These are phyloP conservation scores for Arthroderma sp. DNA, from an alignment of 2,329 filamentous ascomycete genomes.

Conservation along the genomic window DNA sequence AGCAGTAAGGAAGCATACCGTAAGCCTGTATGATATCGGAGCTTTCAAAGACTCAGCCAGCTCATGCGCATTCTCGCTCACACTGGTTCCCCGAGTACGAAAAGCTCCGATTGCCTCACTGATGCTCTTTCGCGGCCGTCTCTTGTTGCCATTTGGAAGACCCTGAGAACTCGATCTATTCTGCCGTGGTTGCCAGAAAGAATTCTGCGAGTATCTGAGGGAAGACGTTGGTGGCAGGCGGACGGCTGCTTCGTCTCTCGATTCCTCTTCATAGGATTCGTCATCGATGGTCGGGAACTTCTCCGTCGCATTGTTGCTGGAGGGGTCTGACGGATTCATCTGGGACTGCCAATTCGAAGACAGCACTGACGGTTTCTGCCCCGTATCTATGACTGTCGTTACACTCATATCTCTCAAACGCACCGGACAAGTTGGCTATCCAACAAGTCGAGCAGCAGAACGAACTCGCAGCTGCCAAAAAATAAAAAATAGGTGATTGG, in stretches of 20 bases:
- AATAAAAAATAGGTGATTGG: not conserved
- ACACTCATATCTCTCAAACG: conserved; percentile 22
- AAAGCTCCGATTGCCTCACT: conserved; percentile 79
- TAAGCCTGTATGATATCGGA: conserved; percentile 73
- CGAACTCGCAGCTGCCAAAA: not conserved
- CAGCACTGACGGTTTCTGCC: conserved; percentile 26
- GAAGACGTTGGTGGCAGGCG: conserved; percentile 15
- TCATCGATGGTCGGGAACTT: conserved; percentile 32
- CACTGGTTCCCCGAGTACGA: conserved; percentile 64
- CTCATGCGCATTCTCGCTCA: conserved; percentile 86
- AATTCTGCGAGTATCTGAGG: conserved; percentile 24
- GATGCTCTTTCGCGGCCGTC: conserved; percentile 71
- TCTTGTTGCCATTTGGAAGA: conserved; percentile 33
- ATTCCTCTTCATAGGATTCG: conserved; percentile 18
- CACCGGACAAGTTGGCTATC: not conserved
- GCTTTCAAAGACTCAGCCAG: conserved; percentile 82
- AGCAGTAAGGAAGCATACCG: conserved; percentile 40
- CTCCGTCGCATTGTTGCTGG: conserved; percentile 22
- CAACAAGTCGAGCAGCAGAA: not conserved
- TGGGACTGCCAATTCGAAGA: conserved; percentile 23
- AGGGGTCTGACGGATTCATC: conserved; percentile 5
- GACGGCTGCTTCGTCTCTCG: conserved; percentile 16
- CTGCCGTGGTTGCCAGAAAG: conserved; percentile 51
- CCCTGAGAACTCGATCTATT: conserved; percentile 35
- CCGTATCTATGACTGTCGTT: conserved; percentile 27